Evolutionary conservation across 495 filamentous ascomycete species (phyloP), one percentile per base, ranked within the genome.

Genomic region (Bathelium albidoporum): DNA sequence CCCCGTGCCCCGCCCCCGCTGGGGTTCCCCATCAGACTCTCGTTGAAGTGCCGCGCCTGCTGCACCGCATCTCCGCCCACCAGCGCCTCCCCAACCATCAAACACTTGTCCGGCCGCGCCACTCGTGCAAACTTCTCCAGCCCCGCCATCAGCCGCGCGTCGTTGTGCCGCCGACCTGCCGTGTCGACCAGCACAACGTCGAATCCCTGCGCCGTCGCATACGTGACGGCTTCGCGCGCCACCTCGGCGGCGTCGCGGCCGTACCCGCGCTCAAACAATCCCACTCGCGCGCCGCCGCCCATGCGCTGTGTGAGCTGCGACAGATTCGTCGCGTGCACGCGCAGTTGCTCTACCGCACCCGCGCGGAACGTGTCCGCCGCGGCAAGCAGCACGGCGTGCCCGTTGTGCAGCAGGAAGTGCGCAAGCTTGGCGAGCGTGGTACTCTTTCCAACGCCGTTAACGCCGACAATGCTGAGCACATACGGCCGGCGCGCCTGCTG

Each of bases 61-160:
- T 89, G 88, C 43, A 98, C 95, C 22, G 88, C 89, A 73, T 98
- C 95, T 10, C 88, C 93, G 26, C 94, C 94, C 2, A 97, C 95
- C 9, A 98, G 81, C 24, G 94, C 94, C 82, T 98, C 94, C 63
- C 91, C 94, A 72, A 98, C 94, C 94, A 98, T 97, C 69, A 98
- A 82, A 64, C 97, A 96, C 80, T 98, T 97, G 73, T 98, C 92
- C 1, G 95, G 95, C 59, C 90, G 81, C 9, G 94, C 94, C 70
- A 97, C 87, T 70, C 95, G 94, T 66, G 89, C 94, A 71, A 98
- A 98, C 70, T 97, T 97, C 78, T 97, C 93, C 41, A 98, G 78
- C 2, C 86, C 90, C 18, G 87, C 90, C 95, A 98, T 97, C 62
- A 98, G 81, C 0, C 94, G 85, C 71, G 90, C 84, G 72, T 98